These are phyloP conservation scores for Leersia perrieri DNA, from an alignment of 176 grass and related monocot genomes.

Conservation along the genomic window DNA sequence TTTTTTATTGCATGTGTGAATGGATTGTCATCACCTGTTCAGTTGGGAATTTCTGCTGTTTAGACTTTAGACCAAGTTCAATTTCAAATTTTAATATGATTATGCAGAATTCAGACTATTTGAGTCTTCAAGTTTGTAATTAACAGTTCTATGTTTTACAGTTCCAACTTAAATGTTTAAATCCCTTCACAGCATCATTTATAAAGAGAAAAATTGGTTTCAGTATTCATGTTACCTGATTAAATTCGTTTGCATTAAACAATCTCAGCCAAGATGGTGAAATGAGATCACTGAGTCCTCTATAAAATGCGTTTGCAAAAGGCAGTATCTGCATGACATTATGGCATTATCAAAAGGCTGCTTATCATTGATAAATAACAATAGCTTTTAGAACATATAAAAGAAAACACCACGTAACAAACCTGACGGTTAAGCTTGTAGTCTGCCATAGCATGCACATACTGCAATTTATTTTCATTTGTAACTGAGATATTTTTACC, in stretches of 20 bases:
- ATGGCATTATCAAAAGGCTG: not conserved
- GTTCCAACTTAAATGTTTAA: not conserved
- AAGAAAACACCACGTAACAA: conserved; percentile 13
- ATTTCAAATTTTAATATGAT: not conserved
- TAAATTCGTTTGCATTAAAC: conserved; percentile 99
- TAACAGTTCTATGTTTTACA: not conserved
- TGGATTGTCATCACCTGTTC: not conserved
- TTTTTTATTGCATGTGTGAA: not conserved
- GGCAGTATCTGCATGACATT: conserved; percentile 73
- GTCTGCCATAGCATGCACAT: conserved; percentile 96
- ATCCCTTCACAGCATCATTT: not conserved
- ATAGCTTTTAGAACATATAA: conserved; percentile 5
- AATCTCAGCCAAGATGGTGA: conserved; percentile 88
- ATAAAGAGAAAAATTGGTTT: not conserved
- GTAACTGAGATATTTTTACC: conserved; percentile 88
- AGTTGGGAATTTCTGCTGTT: not conserved
- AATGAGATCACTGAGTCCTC: conserved; percentile 86
- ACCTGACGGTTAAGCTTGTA: conserved; percentile 96
- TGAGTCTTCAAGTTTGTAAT: not conserved
- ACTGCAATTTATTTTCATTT: conserved; percentile 93
- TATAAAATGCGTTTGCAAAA: conserved; percentile 97
- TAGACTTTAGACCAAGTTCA: not conserved
- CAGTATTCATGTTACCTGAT: conserved; percentile 64
- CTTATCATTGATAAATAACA: conserved; percentile 13
- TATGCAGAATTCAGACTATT: not conserved